Percentiles rank a stretch among this genome's conserved stretches.
Conservation (phyloP, 2,329 filamentous ascomycete genomes). For the Macrophomina tecta region DNA sequence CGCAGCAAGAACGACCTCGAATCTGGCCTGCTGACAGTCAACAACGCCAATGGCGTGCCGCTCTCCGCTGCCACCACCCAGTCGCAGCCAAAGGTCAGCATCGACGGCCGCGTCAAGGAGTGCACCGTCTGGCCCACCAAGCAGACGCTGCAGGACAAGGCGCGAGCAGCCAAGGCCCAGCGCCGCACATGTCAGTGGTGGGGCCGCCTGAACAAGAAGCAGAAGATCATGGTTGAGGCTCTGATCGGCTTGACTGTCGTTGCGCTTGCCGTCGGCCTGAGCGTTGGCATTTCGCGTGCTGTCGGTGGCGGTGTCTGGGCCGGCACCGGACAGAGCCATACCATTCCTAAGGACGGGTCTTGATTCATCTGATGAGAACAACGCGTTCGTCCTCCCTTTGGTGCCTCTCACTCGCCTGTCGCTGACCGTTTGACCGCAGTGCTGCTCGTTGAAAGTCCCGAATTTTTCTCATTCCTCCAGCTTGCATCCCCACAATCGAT, state of each 20-base stretch:
- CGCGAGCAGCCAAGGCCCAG: conserved; percentile 45
- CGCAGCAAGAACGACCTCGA: conserved; percentile 32
- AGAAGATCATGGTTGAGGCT: conserved; percentile 53
- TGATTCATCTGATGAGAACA: conserved; percentile 13
- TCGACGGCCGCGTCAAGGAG: conserved; percentile 54
- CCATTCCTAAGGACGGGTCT: conserved; percentile 34
- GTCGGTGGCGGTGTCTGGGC: conserved; percentile 56
- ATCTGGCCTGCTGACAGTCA: conserved; percentile 46
- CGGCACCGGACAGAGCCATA: conserved; percentile 44
- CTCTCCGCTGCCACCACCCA: conserved; percentile 47
- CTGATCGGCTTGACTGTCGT: conserved; percentile 52
- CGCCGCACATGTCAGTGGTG: conserved; percentile 48
- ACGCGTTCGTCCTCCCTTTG: neutral
- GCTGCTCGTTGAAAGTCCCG: neutral
- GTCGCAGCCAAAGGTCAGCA: conserved; percentile 46
- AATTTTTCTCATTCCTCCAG: conserved; percentile 3
- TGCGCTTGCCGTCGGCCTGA: conserved; percentile 54
- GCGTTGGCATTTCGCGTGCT: conserved; percentile 56
- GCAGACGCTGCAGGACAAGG: conserved; percentile 53
- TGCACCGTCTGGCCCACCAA: conserved; percentile 60
- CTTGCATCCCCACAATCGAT: conserved; percentile 20
- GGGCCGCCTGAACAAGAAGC: conserved; percentile 49
- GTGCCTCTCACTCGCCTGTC: neutral
- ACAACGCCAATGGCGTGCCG: conserved; percentile 45
- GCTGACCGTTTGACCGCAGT: neutral